phyloP scores from a whole-genome alignment of 2,329 filamentous ascomycete genomes.

The Verticillium dahliae region DNA sequence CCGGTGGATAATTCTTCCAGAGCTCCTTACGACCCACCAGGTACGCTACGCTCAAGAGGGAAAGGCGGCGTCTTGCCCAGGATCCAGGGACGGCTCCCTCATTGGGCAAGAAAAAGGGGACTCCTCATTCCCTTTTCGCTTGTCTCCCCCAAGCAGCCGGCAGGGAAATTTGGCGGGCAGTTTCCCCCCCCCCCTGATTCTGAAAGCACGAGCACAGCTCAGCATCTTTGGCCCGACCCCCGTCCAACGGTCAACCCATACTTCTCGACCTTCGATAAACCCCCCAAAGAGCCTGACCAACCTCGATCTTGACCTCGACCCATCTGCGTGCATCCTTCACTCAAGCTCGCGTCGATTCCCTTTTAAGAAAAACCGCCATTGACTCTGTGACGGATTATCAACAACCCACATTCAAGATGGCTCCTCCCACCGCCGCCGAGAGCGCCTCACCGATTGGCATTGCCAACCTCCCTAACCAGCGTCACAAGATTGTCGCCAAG shows the following conservation, averaged over 20 bases:
- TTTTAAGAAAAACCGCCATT: conserved; percentile 4
- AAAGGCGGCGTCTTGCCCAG: conserved; percentile 8
- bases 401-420: conserved; percentile 37
- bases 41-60: conserved; percentile 10
- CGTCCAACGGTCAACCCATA: conserved; percentile 6
- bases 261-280: neutral
- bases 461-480: conserved; percentile 68
- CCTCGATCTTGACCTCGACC: conserved; percentile 1
- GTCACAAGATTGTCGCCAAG: conserved; percentile 69
- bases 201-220: conserved; percentile 15
- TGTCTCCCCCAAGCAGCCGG: conserved; percentile 10
- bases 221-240: conserved; percentile 11
- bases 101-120: conserved; percentile 13
- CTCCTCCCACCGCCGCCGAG: conserved; percentile 47
- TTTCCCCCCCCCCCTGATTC: conserved; percentile 14
- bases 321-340: conserved; percentile 10
- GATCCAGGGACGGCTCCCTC: neutral
- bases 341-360: conserved; percentile 5
- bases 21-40: neutral
- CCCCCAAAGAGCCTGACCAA: neutral
- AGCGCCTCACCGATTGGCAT: conserved; percentile 66
- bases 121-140: conserved; percentile 10
- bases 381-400: conserved; percentile 2
- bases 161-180: conserved; percentile 14
- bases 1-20: conserved; percentile 29